Evolutionary conservation across 805 yeast genomes (phyloP).

Genomic region (Clavispora fructus): DNA sequence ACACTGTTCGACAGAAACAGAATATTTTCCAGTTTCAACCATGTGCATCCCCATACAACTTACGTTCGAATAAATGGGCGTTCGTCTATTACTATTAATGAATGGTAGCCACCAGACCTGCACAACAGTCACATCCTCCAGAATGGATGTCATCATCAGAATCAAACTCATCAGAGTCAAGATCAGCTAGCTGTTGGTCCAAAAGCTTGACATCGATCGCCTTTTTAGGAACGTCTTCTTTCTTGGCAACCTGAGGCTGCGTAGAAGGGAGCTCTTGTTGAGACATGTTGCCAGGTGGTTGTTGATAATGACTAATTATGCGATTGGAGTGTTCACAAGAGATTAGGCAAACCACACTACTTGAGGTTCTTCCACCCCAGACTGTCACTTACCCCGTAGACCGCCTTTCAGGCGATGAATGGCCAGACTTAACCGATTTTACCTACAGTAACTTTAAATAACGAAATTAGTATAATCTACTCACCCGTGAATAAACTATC

Average conservation of each 20-base stretch:
- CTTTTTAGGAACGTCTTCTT: background rate
- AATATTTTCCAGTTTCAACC: too few relatives aligned
- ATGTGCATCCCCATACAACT: too few relatives aligned
- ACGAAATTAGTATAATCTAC: background rate
- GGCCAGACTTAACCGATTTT: too few relatives aligned
- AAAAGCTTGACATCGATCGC: constrained; percentile 14
- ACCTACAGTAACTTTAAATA: background rate
- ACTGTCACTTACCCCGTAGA: too few relatives aligned
- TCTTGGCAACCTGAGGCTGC: too few relatives aligned
- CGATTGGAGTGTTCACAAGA: background rate
- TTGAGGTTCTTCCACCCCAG: too few relatives aligned
- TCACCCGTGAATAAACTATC: background rate
- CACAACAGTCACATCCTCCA: constrained; percentile 14
- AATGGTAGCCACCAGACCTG: constrained; percentile 14
- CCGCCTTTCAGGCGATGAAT: too few relatives aligned
- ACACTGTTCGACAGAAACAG: too few relatives aligned
- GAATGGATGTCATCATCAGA: constrained; percentile 13
- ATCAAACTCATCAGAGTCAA: constrained; percentile 15
- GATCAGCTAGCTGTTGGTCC: constrained; percentile 16
- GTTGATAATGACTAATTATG: background rate
- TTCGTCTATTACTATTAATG: background rate
- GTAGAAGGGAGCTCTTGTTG: background rate
- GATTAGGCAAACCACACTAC: background rate
- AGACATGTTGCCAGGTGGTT: background rate
- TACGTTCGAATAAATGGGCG: too few relatives aligned